phyloP scores from a whole-genome alignment of 176 grass and related monocot species.

The Cenchrus americanus region DNA sequence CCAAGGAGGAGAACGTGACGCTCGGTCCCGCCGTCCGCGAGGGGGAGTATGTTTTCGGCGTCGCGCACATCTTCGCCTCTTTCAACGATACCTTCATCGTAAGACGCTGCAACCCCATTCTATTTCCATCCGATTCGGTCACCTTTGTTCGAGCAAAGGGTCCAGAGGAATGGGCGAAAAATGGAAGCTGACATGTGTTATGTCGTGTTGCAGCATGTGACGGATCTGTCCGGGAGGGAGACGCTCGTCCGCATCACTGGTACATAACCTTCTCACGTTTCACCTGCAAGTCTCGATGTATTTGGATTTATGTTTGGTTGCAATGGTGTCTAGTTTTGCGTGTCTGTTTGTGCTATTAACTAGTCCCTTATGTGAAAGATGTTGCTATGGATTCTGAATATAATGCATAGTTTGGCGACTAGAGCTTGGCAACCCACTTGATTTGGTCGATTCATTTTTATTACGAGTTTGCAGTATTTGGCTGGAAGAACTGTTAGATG shows the following conservation, averaged over 20 bases:
- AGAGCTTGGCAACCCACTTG: not conserved
- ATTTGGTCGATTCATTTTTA: not conserved
- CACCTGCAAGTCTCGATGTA: not conserved
- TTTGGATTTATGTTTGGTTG: not conserved
- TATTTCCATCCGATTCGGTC: not conserved
- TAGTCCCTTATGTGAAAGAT: not conserved
- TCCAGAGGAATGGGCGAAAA: not conserved
- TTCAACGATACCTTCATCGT: constrained; percentile 94
- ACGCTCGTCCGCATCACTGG: constrained; percentile 85
- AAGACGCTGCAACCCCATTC: not conserved
- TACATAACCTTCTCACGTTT: not conserved
- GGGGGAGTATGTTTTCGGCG: constrained; percentile 72
- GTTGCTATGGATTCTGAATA: not conserved
- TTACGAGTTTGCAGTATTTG: not conserved
- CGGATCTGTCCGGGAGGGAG: constrained; percentile 83
- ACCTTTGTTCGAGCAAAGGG: not conserved
- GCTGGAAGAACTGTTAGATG: not conserved
- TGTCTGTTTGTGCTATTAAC: not conserved
- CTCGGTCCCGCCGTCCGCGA: constrained; percentile 77
- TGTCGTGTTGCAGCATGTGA: constrained; percentile 62
- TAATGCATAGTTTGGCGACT: not conserved
- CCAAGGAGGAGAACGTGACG: constrained; percentile 87
- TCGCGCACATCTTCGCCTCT: constrained; percentile 78
- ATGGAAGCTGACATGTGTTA: not conserved
- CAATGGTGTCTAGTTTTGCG: not conserved